A percentile compares a stretch with the other conserved stretches of the same genome.
Conservation (phyloP, 2,329 filamentous ascomycete species). For the Magnaporthiopsis rhizophila region DNA sequence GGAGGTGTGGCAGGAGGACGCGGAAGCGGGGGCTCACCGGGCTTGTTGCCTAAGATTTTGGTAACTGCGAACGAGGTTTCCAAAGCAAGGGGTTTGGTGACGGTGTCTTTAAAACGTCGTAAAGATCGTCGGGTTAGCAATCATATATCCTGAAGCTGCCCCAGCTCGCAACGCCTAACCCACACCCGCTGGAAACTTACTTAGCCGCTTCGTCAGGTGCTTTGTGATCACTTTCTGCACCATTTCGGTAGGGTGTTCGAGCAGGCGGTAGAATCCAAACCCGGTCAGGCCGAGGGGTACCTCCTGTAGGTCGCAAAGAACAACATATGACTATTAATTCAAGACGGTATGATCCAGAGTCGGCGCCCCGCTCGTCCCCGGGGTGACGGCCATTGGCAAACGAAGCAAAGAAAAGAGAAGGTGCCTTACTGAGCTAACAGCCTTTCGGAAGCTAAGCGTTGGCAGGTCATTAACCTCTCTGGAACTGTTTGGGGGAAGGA, state of each 20-base stretch:
- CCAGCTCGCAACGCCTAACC: neutral
- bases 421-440: no score
- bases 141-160: neutral
- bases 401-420: no score
- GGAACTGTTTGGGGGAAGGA: neutral
- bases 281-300: no score
- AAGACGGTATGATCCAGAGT: no score
- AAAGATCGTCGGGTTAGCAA: neutral
- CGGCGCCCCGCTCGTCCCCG: no score
- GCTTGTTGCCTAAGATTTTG: neutral
- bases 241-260: neutral
- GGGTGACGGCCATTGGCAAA: no score
- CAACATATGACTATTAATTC: no score
- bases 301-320: no score
- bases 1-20: no score
- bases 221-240: neutral
- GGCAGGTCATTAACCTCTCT: neutral
- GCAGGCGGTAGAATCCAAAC: neutral
- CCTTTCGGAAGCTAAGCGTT: neutral
- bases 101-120: neutral
- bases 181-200: neutral
- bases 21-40: neutral
- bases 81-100: neutral
- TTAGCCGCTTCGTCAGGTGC: constrained; percentile 1
- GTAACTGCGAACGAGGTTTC: neutral